These are phyloP conservation scores for Lablab purpureus DNA, from an alignment of 306 rosid species.

Conservation along the genomic window DNA sequence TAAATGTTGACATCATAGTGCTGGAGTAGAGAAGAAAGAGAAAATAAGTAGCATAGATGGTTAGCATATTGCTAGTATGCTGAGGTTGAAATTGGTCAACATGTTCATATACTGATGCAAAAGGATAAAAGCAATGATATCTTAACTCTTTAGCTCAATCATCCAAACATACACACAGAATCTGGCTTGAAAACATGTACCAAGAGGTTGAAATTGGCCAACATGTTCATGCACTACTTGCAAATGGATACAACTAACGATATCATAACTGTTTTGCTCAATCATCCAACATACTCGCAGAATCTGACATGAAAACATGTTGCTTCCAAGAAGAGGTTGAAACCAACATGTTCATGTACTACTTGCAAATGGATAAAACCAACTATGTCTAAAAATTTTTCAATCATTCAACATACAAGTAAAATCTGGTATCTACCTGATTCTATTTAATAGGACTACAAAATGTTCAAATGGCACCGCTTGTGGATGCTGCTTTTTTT, in stretches of 20 bases:
- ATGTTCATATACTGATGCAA: constrained; percentile 19
- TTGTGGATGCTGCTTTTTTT: not conserved
- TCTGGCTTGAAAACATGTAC: constrained; percentile 1
- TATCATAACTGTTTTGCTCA: constrained; percentile 14
- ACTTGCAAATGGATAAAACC: not conserved
- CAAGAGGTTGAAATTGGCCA: constrained; percentile 11
- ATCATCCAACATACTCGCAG: constrained; percentile 28
- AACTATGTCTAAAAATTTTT: not conserved
- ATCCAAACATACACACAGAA: constrained; percentile 31
- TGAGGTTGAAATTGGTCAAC: not conserved
- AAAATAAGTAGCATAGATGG: not conserved
- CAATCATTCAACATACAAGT: constrained; percentile 28
- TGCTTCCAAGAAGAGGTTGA: constrained; percentile 11
- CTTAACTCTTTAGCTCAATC: constrained; percentile 16
- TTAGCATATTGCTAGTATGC: constrained; percentile 22
- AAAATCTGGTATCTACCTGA: constrained; percentile 14
- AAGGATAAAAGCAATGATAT: constrained; percentile 23
- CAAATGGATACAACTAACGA: constrained; percentile 14
- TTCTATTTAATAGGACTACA: constrained; percentile 19
- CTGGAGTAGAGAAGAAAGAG: constrained; percentile 13
- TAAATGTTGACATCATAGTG: constrained; percentile 27
- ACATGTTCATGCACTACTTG: constrained; percentile 20
- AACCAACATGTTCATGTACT: constrained; percentile 15
- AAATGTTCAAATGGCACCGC: constrained; percentile 20
- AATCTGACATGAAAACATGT: constrained; percentile 10